phyloP scores from a whole-genome alignment of 2,329 filamentous ascomycete species.

The Diplodia corticola region DNA sequence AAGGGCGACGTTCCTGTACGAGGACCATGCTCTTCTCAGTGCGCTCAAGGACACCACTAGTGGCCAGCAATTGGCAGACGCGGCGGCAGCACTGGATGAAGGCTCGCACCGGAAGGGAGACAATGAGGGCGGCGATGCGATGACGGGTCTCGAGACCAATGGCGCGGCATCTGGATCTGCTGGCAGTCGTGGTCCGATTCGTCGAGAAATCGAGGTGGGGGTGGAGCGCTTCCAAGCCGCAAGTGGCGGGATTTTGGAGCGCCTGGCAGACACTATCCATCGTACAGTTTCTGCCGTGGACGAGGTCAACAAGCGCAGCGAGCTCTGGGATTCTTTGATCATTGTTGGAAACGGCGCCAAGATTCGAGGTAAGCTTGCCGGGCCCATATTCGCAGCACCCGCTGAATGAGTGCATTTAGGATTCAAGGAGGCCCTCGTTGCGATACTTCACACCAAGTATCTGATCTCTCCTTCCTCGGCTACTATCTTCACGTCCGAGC shows the following conservation, averaged over 20 bases:
- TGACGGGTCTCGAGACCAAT: slow-evolving; percentile 33
- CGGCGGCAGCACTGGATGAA: slow-evolving; percentile 54
- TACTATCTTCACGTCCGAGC: slow-evolving; percentile 95
- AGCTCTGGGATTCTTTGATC: slow-evolving; percentile 89
- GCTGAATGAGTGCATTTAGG: slow-evolving; percentile 50
- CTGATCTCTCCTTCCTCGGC: slow-evolving; percentile 88
- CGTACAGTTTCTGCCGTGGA: slow-evolving; percentile 78
- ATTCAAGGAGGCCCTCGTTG: slow-evolving; percentile 84
- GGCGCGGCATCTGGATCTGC: slow-evolving; percentile 26
- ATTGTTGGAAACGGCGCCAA: slow-evolving; percentile 85
- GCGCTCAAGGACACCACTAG: slow-evolving; percentile 54
- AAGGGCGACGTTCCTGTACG: slow-evolving; percentile 70
- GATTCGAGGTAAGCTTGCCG: slow-evolving; percentile 53
- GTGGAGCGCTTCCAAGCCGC: slow-evolving; percentile 68
- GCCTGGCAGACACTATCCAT: slow-evolving; percentile 81
- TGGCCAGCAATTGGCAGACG: slow-evolving; percentile 50
- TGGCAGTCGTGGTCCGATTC: slow-evolving; percentile 36
- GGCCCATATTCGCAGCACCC: slow-evolving; percentile 30
- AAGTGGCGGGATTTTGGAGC: slow-evolving; percentile 73
- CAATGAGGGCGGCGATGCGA: slow-evolving; percentile 35
- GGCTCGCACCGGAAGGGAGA: slow-evolving; percentile 44
- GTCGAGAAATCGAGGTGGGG: slow-evolving; percentile 72
- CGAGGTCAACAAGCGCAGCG: slow-evolving; percentile 78
- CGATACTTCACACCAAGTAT: slow-evolving; percentile 77
- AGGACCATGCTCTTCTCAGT: slow-evolving; percentile 62